Evolutionary conservation across 2,329 filamentous ascomycete species (phyloP).

Genomic region (Aplosporella prunicola): DNA sequence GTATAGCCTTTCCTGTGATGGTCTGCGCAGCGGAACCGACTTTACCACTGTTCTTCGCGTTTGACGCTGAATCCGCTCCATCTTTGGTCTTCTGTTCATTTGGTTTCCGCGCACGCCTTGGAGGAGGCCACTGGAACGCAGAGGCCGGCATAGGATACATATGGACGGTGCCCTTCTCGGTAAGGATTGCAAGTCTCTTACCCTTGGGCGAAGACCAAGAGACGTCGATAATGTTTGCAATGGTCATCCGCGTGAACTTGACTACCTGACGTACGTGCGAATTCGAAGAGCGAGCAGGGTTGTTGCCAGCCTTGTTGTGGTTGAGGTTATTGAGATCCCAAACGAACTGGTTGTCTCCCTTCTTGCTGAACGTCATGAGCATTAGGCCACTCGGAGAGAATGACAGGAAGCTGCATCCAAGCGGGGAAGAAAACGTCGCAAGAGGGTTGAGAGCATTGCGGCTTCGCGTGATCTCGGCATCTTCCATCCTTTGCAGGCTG

Average conservation of each 20-base stretch:
- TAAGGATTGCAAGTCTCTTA: conserved; percentile 79
- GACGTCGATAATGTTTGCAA: conserved; percentile 82
- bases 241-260: conserved; percentile 82
- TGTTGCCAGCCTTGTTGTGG: conserved; percentile 28
- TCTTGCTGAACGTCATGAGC: conserved; percentile 70
- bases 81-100: conserved; percentile 17
- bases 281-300: conserved; percentile 3
- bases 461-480: conserved; percentile 38
- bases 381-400: conserved; percentile 65
- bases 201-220: conserved; percentile 76
- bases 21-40: conserved; percentile 26
- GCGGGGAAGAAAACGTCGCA: conserved; percentile 59
- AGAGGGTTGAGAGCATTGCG: conserved; percentile 49
- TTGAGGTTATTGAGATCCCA: conserved; percentile 64
- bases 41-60: conserved; percentile 5
- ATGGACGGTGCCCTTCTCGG: conserved; percentile 90
- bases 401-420: conserved; percentile 73
- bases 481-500: conserved; percentile 54
- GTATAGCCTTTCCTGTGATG: conserved; percentile 34
- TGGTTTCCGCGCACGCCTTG: conserved; percentile 33
- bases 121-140: conserved; percentile 81
- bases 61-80: neutral
- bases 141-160: conserved; percentile 76
- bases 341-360: conserved; percentile 73
- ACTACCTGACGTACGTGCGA: conserved; percentile 67